phyloP scores from a whole-genome alignment of 768 basidiomycete species.

The Dioszegia crocea region DNA sequence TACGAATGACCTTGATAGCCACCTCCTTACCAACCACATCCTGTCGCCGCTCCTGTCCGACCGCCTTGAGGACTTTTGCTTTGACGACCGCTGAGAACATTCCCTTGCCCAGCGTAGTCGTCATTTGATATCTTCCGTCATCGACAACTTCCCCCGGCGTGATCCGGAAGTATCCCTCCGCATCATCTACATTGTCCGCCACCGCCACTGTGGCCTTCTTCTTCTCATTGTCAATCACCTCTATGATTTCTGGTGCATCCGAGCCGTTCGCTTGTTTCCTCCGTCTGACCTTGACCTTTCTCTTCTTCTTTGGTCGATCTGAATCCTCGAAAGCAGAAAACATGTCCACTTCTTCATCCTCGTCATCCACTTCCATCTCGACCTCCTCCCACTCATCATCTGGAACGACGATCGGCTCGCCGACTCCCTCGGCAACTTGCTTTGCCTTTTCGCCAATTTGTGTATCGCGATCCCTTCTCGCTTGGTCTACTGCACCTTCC shows the following conservation, averaged over 20 bases:
- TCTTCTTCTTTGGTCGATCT: slow-evolving; percentile 56
- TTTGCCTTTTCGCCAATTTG: slow-evolving; percentile 25
- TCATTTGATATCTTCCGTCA: slow-evolving; percentile 87
- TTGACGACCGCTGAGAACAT: slow-evolving; percentile 98
- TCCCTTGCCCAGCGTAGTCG: slow-evolving; percentile 90
- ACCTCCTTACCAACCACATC: slow-evolving; percentile 67
- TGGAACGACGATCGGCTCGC: slow-evolving; percentile 23
- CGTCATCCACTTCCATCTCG: slow-evolving; percentile 34
- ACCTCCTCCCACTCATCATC: slow-evolving; percentile 36
- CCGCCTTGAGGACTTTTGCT: slow-evolving; percentile 67
- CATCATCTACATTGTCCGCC: slow-evolving; percentile 83
- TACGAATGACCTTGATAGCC: slow-evolving; percentile 93
- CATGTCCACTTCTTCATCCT: slow-evolving; percentile 76
- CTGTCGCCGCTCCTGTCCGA: slow-evolving; percentile 52
- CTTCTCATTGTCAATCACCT: slow-evolving; percentile 11
- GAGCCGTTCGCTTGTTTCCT: slow-evolving; percentile 47
- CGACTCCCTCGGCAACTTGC: slow-evolving; percentile 34
- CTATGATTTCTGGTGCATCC: slow-evolving; percentile 52
- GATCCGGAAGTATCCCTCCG: slow-evolving; percentile 92
- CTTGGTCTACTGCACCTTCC: slow-evolving; percentile 80
- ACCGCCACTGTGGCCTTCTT: slow-evolving; percentile 50
- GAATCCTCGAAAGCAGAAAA: slow-evolving; percentile 62
- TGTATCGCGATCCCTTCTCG: slow-evolving; percentile 54
- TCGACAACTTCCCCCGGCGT: slow-evolving; percentile 93
- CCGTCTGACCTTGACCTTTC: slow-evolving; percentile 26